These are phyloP conservation scores for Cytospora schulzeri DNA, from an alignment of 2,329 filamentous ascomycete species.

Conservation along the genomic window DNA sequence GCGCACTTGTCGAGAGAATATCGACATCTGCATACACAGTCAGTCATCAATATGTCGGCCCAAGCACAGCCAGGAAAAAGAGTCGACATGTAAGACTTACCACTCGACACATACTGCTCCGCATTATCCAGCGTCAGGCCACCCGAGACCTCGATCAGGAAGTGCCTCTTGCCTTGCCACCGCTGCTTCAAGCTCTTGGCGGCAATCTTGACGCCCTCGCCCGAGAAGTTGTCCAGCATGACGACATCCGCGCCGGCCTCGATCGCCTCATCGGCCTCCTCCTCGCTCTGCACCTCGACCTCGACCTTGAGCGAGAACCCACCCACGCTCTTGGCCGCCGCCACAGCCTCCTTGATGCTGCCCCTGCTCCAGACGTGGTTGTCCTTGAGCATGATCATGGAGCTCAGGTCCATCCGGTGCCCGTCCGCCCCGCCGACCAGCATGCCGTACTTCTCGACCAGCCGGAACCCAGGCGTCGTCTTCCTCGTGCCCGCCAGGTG, in stretches of 20 bases:
- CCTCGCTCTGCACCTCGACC: constrained; percentile 88
- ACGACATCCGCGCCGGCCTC: constrained; percentile 89
- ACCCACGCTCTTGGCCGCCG: constrained; percentile 77
- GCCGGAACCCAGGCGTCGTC: constrained; percentile 91
- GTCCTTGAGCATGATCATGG: constrained; percentile 99
- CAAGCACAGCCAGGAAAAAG: neutral
- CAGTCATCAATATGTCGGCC: constrained; percentile 19
- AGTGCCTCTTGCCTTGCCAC: constrained; percentile 73
- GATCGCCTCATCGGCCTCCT: constrained; percentile 89
- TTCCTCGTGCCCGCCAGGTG: constrained; percentile 93
- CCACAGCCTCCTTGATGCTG: constrained; percentile 83
- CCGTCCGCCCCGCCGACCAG: constrained; percentile 88
- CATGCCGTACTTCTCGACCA: constrained; percentile 99
- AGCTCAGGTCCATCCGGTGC: constrained; percentile 86
- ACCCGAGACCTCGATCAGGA: constrained; percentile 90
- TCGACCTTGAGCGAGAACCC: constrained; percentile 95
- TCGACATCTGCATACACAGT: constrained; percentile 69
- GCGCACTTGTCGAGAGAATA: constrained; percentile 93
- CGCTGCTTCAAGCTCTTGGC: constrained; percentile 75
- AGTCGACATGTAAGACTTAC: constrained; percentile 45
- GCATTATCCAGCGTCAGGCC: constrained; percentile 87
- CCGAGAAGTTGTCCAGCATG: constrained; percentile 95
- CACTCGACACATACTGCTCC: constrained; percentile 73
- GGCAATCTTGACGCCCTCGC: constrained; percentile 74
- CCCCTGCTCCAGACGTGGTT: constrained; percentile 95